A percentile compares a stretch with the other conserved stretches of the same genome.
Conservation (phyloP, 345 rosid species). For the Citrus hindsii region DNA sequence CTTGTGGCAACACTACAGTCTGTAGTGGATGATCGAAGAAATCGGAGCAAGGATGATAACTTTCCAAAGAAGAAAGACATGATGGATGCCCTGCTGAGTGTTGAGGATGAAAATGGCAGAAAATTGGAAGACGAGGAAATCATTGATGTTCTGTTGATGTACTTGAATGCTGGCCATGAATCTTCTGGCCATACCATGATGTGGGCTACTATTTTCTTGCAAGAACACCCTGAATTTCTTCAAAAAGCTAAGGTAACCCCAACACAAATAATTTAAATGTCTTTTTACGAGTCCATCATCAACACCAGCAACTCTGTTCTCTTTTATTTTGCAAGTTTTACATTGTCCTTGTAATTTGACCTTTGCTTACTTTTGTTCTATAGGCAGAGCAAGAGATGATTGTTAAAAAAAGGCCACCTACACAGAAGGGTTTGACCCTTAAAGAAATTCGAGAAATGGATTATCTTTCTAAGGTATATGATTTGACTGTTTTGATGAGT, state of each 20-base stretch:
- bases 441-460: constrained; percentile 75
- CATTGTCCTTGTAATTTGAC: not conserved
- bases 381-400: constrained; percentile 78
- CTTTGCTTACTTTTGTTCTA: not conserved
- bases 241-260: constrained; percentile 57
- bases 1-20: constrained; percentile 62
- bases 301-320: not conserved
- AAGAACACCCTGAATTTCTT: constrained; percentile 59
- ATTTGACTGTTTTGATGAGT: not conserved
- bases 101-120: constrained; percentile 67
- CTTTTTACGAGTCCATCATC: not conserved
- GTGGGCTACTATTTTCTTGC: constrained; percentile 79
- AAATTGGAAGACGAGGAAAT: constrained; percentile 63
- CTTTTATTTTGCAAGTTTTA: not conserved
- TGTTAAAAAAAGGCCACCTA: constrained; percentile 30
- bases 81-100: constrained; percentile 67
- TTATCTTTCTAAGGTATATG: constrained; percentile 54
- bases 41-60: constrained; percentile 17
- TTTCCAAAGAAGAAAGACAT: constrained; percentile 52
- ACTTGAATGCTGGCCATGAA: constrained; percentile 90
- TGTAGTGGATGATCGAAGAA: constrained; percentile 55
- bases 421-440: constrained; percentile 52
- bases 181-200: constrained; percentile 82
- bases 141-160: constrained; percentile 76
- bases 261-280: not conserved